Evolutionary conservation across 1,284 basidiomycete genomes (phyloP), one percentile per base, ranked within the genome.

Genomic region (Heterobasidion annosum): DNA sequence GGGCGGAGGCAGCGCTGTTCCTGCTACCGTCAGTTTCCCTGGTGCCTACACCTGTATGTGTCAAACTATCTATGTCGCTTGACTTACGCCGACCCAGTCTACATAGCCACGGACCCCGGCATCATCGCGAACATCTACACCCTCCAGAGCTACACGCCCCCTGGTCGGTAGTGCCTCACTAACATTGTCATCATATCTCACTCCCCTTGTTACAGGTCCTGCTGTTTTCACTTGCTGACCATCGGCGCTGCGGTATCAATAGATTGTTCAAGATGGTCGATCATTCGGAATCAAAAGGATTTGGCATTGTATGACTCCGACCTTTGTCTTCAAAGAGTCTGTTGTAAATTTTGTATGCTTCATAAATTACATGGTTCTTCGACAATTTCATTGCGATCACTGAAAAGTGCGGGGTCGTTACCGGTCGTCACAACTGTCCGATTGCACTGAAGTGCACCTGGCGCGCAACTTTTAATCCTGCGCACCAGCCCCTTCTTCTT

Each of bases 11-110:
- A 65, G 52, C 40, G 68, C 67, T 19, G 57, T 40, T 6, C 71
- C 70, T 12, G 56, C 59, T 18, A 63, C 64, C 2, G 70, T 71
- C 8, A 63, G 65, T 15, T 69, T 73, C 64, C 71, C 71, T 52
- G 56, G 61, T 37, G 51, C 50, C 10, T 60, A 56, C 50, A 57
- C 55, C 8, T 50, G 56, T 56, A 47, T 53, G 52, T 59, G 53
- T 34, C 18, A 10, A 32, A 13, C 12, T 16, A 43, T 44, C 54
- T 59, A 13, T 57, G 53, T 16, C 47, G 50, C 48, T 55, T 56
- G 35, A 57, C 59, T 43, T 56, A 42, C 13, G 40, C 35, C 34
- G 35, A 47, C 12, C 8, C 55, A 66, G 63, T 59, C 64, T 34
- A 40, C 62, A 61, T 45, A 53, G 65, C 65, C 7, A 64, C 62